These are phyloP conservation scores for Periglandula ipomoeae DNA, from an alignment of 2,329 filamentous ascomycete species.

Conservation along the genomic window DNA sequence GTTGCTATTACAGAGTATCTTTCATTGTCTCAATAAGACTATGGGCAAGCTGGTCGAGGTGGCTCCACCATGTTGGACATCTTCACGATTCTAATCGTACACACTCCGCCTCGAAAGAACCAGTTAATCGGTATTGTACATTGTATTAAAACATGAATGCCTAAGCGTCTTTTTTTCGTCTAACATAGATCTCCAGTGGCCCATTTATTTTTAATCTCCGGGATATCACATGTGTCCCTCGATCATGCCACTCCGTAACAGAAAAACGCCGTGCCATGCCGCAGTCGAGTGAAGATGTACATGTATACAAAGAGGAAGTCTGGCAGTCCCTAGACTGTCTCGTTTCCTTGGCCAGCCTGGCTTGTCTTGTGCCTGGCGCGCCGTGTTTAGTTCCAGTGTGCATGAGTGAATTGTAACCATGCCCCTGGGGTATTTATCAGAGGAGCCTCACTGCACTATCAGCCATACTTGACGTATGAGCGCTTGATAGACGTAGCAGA, in stretches of 20 bases:
- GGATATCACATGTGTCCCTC: slow-evolving; percentile 11
- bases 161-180: slow-evolving; percentile 8
- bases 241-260: slow-evolving; percentile 11
- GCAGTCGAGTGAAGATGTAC: slow-evolving; percentile 46
- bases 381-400: background rate
- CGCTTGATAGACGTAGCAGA: background rate
- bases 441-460: no score
- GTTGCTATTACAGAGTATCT: no score
- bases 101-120: background rate
- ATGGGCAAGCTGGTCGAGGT: no score
- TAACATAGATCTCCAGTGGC: slow-evolving; percentile 20
- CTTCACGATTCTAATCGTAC: background rate
- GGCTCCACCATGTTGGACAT: no score
- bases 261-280: slow-evolving; percentile 44
- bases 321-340: background rate
- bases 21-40: no score
- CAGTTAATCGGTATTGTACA: slow-evolving; percentile 9
- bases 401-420: no score
- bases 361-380: background rate
- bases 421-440: no score
- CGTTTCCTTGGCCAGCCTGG: background rate
- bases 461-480: no score
- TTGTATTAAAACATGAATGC: slow-evolving; percentile 8
- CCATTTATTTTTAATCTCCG: background rate
- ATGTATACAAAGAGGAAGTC: slow-evolving; percentile 24